Conservation (phyloP, 495 filamentous ascomycete species). For the Haplographium delicatum region DNA sequence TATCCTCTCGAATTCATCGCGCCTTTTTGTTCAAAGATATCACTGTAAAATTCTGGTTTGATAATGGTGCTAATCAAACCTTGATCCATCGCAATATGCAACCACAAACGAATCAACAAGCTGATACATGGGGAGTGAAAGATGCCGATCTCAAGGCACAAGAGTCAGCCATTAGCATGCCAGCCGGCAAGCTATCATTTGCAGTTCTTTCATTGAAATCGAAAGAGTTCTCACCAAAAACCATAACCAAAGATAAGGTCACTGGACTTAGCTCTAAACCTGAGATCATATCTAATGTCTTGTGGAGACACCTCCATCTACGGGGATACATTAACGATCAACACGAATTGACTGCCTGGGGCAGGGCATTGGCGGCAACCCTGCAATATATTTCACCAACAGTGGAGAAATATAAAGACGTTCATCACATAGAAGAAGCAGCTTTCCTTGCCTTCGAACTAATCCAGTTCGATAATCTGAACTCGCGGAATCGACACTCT, state of each 20-base stretch:
- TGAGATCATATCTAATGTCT: slow-evolving; percentile 69
- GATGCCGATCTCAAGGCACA: slow-evolving; percentile 43
- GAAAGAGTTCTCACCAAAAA: slow-evolving; percentile 59
- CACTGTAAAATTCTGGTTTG: slow-evolving; percentile 78
- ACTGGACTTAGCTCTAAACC: slow-evolving; percentile 51
- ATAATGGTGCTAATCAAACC: slow-evolving; percentile 52
- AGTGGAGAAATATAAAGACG: slow-evolving; percentile 16
- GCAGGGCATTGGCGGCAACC: slow-evolving; percentile 65
- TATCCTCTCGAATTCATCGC: slow-evolving; percentile 72
- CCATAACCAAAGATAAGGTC: slow-evolving; percentile 44
- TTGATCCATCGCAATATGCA: slow-evolving; percentile 61
- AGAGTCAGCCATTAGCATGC: neutral
- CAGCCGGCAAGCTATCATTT: slow-evolving; percentile 49
- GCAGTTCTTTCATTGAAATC: slow-evolving; percentile 56
- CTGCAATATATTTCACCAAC: slow-evolving; percentile 54
- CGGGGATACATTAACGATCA: slow-evolving; percentile 76
- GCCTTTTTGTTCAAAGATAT: slow-evolving; percentile 75
- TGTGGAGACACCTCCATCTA: slow-evolving; percentile 86
- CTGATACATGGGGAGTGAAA: slow-evolving; percentile 71
- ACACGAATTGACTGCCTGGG: slow-evolving; percentile 82
- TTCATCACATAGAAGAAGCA: slow-evolving; percentile 52
- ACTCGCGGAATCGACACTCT: slow-evolving; percentile 49
- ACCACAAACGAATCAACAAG: slow-evolving; percentile 52
- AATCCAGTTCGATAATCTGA: slow-evolving; percentile 70
- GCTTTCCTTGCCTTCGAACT: slow-evolving; percentile 77